Evolutionary conservation across 176 grass and related monocot genomes (phyloP).

Genomic region (Cenchrus purpureus): DNA sequence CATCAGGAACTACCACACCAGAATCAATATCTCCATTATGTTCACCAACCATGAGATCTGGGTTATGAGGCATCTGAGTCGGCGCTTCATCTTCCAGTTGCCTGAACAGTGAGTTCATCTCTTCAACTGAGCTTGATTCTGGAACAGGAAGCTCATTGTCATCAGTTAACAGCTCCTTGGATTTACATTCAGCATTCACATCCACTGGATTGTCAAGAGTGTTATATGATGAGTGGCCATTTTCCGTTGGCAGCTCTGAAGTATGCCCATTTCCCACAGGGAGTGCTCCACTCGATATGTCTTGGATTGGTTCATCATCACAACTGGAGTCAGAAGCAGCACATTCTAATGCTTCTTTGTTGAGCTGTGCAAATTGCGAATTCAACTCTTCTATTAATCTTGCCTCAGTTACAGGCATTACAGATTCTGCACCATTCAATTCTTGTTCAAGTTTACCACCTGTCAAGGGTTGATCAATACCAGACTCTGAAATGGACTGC

Average conservation of each 20-base stretch:
- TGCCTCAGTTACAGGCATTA: conserved; percentile 5
- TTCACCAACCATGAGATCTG: not conserved
- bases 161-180: not conserved
- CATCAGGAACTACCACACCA: conserved; percentile 32
- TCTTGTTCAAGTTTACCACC: conserved; percentile 26
- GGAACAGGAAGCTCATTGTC: conserved; percentile 12
- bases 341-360: not conserved
- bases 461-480: conserved; percentile 30
- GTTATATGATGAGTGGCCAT: not conserved
- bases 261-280: conserved; percentile 8
- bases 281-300: not conserved
- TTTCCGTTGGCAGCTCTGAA: not conserved
- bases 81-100: conserved; percentile 9
- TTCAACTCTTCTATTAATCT: conserved; percentile 38
- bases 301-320: not conserved
- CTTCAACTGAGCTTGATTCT: conserved; percentile 36
- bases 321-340: not conserved
- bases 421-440: not conserved
- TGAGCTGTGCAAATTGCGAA: conserved; percentile 20
- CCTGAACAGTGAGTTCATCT: conserved; percentile 27
- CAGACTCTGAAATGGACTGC: conserved; percentile 47
- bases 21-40: not conserved
- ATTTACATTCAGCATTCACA: not conserved
- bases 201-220: not conserved
- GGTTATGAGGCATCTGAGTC: not conserved